Percentiles rank a stretch among this genome's conserved stretches.
Conservation (phyloP, 2,329 filamentous ascomycete genomes). For the Ophiostoma piceae region DNA sequence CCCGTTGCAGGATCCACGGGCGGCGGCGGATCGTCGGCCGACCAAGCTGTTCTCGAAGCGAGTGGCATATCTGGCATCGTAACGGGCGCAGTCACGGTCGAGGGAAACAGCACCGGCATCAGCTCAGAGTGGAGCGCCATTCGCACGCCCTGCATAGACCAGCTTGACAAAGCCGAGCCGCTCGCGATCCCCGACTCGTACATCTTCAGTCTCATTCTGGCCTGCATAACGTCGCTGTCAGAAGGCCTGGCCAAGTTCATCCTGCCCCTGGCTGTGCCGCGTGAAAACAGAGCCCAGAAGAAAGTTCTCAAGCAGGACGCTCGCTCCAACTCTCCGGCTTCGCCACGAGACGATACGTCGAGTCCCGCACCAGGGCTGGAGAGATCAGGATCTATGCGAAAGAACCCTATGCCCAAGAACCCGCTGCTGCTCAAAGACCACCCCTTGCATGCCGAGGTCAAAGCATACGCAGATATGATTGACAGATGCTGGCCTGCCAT, state of each 20-base stretch:
- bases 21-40: constrained; percentile 55
- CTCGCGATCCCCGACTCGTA: constrained; percentile 86
- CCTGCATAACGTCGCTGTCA: constrained; percentile 83
- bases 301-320: constrained; percentile 42
- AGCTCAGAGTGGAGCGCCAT: constrained; percentile 88
- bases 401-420: constrained; percentile 75
- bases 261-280: constrained; percentile 78
- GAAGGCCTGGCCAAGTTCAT: constrained; percentile 92
- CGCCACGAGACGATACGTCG: constrained; percentile 27
- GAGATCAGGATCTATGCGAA: constrained; percentile 63
- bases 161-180: constrained; percentile 85
- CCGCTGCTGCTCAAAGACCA: constrained; percentile 72
- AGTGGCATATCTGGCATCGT: constrained; percentile 86
- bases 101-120: constrained; percentile 68
- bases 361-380: constrained; percentile 39
- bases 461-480: constrained; percentile 74
- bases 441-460: constrained; percentile 63
- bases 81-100: constrained; percentile 61
- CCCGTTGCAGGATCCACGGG: constrained; percentile 58
- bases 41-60: constrained; percentile 85
- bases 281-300: constrained; percentile 56
- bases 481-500: constrained; percentile 94
- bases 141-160: constrained; percentile 82
- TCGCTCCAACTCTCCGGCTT: constrained; percentile 42
- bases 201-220: constrained; percentile 80